phyloP scores from a whole-genome alignment of 371 early-diverging fungal species.

The Mucor velutinosus region DNA sequence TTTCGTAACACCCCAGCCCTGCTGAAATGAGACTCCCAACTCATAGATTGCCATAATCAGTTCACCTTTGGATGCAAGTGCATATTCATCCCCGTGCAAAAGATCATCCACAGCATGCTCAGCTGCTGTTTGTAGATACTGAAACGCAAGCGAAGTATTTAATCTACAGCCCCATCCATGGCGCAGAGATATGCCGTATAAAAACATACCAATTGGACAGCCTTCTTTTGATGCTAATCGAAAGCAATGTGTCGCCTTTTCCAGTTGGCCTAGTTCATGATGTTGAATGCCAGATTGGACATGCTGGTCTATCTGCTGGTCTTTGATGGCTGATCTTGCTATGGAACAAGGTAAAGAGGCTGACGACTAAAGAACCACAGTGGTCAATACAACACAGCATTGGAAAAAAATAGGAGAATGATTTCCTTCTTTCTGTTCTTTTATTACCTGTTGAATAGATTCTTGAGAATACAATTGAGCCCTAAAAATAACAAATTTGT shows the following conservation, averaged over 20 bases:
- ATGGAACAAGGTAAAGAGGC: background rate
- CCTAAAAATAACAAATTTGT: constrained; percentile 11
- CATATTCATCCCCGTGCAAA: constrained; percentile 25
- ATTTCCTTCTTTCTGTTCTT: constrained; percentile 1
- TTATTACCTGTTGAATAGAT: constrained; percentile 20
- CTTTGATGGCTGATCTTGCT: background rate
- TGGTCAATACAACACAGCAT: background rate
- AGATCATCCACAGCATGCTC: constrained; percentile 69
- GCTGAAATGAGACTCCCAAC: constrained; percentile 79
- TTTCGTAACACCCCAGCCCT: constrained; percentile 87
- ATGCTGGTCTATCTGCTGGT: constrained; percentile 9
- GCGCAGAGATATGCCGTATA: constrained; percentile 77
- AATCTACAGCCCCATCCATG: constrained; percentile 82
- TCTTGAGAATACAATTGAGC: constrained; percentile 23
- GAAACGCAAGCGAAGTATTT: constrained; percentile 64
- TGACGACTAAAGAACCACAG: background rate
- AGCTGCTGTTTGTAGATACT: constrained; percentile 76
- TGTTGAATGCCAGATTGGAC: constrained; percentile 58
- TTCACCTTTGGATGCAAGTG: constrained; percentile 55
- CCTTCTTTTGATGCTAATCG: constrained; percentile 66
- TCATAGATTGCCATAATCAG: constrained; percentile 84
- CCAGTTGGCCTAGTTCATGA: constrained; percentile 73
- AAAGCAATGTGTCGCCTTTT: constrained; percentile 72
- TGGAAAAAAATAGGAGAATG: background rate
- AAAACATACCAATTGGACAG: constrained; percentile 74